phyloP scores from a whole-genome alignment of 768 basidiomycete species.

The Pisolithus microcarpus region DNA sequence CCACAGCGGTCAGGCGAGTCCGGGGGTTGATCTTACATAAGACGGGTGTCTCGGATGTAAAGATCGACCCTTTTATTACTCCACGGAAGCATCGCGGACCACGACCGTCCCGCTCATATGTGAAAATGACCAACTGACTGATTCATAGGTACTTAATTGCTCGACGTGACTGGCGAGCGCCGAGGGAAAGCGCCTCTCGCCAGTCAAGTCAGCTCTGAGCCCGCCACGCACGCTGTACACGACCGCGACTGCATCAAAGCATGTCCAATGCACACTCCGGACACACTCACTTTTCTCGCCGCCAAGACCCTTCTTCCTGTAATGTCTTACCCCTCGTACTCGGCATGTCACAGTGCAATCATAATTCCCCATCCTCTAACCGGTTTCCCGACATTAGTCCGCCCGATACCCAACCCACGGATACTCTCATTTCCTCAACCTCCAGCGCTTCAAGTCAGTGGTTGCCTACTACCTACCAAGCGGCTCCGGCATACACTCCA shows the following conservation, averaged over 20 bases:
- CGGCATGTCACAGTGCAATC: neutral
- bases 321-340: conserved; percentile 1
- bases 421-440: neutral
- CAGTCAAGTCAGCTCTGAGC: too few relatives aligned
- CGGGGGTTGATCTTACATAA: conserved; percentile 38
- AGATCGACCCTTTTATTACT: neutral
- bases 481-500: neutral
- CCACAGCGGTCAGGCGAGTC: conserved; percentile 20
- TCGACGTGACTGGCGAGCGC: too few relatives aligned
- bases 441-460: neutral
- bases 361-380: neutral
- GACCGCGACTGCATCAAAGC: neutral
- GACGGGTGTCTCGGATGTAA: conserved; percentile 2
- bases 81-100: conserved; percentile 1
- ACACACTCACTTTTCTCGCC: neutral
- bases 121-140: neutral
- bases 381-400: neutral
- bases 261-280: neutral
- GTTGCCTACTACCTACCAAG: neutral
- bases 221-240: too few relatives aligned
- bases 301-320: neutral
- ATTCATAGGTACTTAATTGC: too few relatives aligned
- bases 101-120: neutral
- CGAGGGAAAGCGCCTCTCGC: too few relatives aligned
- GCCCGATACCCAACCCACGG: neutral